These are phyloP conservation scores for Hericium rajendrae DNA, from an alignment of 768 basidiomycete species.

Conservation along the genomic window DNA sequence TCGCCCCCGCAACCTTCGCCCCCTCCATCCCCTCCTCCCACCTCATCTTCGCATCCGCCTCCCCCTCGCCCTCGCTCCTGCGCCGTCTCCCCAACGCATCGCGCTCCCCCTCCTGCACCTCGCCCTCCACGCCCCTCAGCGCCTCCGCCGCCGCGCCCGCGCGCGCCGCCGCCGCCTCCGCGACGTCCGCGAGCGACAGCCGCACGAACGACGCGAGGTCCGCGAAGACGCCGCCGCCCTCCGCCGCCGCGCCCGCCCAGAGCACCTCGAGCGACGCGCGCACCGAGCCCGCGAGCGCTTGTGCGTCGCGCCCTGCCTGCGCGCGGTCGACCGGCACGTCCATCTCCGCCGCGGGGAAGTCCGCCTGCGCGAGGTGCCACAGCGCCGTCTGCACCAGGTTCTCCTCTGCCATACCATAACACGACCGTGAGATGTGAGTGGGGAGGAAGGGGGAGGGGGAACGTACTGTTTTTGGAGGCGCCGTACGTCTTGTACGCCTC, in stretches of 20 bases:
- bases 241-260: constrained; percentile 43
- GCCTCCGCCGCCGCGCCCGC: constrained; percentile 43
- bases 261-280: constrained; percentile 41
- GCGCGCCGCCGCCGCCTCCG: constrained; percentile 44
- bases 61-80: constrained; percentile 37
- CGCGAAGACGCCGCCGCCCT: constrained; percentile 42
- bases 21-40: constrained; percentile 66
- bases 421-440: too few species aligned
- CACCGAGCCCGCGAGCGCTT: constrained; percentile 39
- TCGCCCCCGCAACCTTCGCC: constrained; percentile 45
- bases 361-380: constrained; percentile 53
- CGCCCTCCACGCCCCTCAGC: constrained; percentile 45
- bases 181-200: constrained; percentile 55
- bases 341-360: constrained; percentile 32
- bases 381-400: constrained; percentile 55
- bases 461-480: constrained; percentile 46
- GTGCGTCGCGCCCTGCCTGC: constrained; percentile 39
- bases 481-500: constrained; percentile 47
- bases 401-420: constrained; percentile 47
- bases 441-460: not conserved
- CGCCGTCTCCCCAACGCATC: constrained; percentile 47
- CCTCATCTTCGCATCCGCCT: constrained; percentile 38
- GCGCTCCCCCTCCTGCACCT: constrained; percentile 51
- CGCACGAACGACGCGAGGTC: constrained; percentile 61
- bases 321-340: constrained; percentile 26